Evolutionary conservation across 805 yeast genomes (phyloP).

Genomic region (Ogataea paradorogensis): DNA sequence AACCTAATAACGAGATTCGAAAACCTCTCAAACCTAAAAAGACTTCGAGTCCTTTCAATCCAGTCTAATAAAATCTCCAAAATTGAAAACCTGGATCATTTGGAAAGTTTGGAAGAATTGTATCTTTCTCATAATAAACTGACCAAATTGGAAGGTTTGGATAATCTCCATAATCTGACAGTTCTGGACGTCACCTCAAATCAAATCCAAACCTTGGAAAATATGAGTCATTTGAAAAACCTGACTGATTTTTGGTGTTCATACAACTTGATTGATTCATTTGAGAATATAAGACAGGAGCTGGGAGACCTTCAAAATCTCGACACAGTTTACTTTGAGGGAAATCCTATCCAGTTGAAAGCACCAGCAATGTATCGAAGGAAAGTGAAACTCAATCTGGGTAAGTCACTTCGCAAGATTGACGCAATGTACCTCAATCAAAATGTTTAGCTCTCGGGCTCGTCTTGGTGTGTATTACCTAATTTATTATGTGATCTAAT

Average conservation of each 20-base stretch:
- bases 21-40: conserved; percentile 55
- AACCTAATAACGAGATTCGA: conserved; percentile 67
- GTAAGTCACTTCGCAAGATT: conserved; percentile 71
- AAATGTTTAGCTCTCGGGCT: conserved; percentile 1
- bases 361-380: conserved; percentile 83
- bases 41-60: conserved; percentile 75
- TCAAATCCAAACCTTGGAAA: conserved; percentile 56
- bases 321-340: conserved; percentile 91
- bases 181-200: conserved; percentile 84
- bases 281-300: conserved; percentile 65
- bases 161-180: conserved; percentile 59
- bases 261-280: conserved; percentile 63
- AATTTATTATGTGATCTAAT: conserved; percentile 1
- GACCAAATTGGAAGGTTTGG: conserved; percentile 71
- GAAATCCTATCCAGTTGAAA: conserved; percentile 76
- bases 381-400: conserved; percentile 71
- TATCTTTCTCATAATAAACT: conserved; percentile 86
- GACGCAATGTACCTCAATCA: conserved; percentile 72
- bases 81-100: conserved; percentile 75
- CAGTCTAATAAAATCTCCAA: conserved; percentile 81
- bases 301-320: conserved; percentile 59
- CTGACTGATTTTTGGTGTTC: conserved; percentile 96
- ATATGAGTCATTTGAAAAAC: conserved; percentile 59
- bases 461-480: not conserved
- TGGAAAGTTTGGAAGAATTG: conserved; percentile 75